Evolutionary conservation across 2,329 filamentous ascomycete genomes (phyloP), one percentile per base, ranked within the genome.

Genomic region (Acrodontium crateriforme): DNA sequence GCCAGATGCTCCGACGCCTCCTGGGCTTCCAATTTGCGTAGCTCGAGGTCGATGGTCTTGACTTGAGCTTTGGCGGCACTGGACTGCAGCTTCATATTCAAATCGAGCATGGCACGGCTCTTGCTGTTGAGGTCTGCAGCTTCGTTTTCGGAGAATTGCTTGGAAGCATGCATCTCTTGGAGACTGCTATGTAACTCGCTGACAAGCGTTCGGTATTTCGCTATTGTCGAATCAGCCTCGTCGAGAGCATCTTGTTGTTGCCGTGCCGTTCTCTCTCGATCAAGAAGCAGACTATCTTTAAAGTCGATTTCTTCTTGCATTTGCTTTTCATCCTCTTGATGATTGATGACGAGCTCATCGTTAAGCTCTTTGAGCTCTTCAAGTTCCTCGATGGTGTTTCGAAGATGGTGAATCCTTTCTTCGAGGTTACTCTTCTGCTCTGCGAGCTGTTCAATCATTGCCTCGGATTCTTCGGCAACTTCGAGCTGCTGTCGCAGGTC

Each of bases 271-370:
- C 78, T 74, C 18, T 68, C 67, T 46, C 91, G 79, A 48, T 95
- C 87, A n/a, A 71, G 66, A 38, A 94, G 79, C 35, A 93, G 60
- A 30, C 68, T 71, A 39, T 94, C 85, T 52, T 80, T 82, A 56
- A 83, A 79, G 49, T 94, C 85, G 30, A 95, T 71, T 45, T 94
- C 85, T 44, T 91, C 80, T 51, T 93, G 84, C 55, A 98, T 71
- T 50, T 95, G 85, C 53, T 87, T 92, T 51, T 92, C 82, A 18
- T 84, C 81, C 48, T 94, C 84, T 3, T 89, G 71, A 47, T 94
- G 85, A 48, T 93, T 93, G 44, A 82, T 71, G 51, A 94, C 85
- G 3, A 98, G 71, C 55, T 98, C 89, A 46, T 95, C 85, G 43
- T 83, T 91, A 42, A 95, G 74, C 49, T 98, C 87, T 50, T 84